Percentiles rank a stretch among this genome's conserved stretches.
These are phyloP conservation scores for Brassica incana DNA, from an alignment of 345 rosid genomes.

Conservation along the genomic window DNA sequence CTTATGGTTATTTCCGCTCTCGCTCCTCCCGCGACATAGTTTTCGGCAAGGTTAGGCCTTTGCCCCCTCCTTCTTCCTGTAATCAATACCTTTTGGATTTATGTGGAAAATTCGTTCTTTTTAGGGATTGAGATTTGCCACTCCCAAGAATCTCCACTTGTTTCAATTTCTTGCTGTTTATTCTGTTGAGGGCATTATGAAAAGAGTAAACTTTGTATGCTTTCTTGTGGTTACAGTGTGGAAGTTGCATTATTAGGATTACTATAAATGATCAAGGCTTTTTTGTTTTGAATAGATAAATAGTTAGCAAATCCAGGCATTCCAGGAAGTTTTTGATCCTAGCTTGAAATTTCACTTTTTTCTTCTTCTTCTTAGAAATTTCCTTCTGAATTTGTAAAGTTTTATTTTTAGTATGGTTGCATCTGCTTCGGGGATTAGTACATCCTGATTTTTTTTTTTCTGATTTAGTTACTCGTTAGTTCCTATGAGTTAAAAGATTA, in stretches of 20 bases:
- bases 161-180: neutral
- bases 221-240: slow-evolving; percentile 11
- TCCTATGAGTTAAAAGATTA: neutral
- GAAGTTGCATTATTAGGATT: slow-evolving; percentile 7
- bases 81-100: neutral
- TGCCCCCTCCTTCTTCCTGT: neutral
- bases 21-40: slow-evolving; percentile 70
- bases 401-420: neutral
- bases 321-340: neutral
- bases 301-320: neutral
- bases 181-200: slow-evolving; percentile 12
- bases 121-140: slow-evolving; percentile 26
- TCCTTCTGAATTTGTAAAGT: neutral
- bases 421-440: neutral
- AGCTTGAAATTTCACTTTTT: slow-evolving; percentile 12
- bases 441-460: neutral
- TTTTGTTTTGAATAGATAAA: neutral
- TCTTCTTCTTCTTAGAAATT: neutral
- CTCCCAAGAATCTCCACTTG: slow-evolving; percentile 9
- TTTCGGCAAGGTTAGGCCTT: slow-evolving; percentile 44
- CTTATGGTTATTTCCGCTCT: slow-evolving; percentile 73
- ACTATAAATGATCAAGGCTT: neutral
- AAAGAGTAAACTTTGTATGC: slow-evolving; percentile 10
- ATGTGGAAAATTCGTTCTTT: neutral
- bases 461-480: neutral